Percentiles rank a stretch among this genome's conserved stretches.
These are phyloP conservation scores for Claviceps pazoutovae DNA, from an alignment of 2,329 filamentous ascomycete genomes.

Conservation along the genomic window DNA sequence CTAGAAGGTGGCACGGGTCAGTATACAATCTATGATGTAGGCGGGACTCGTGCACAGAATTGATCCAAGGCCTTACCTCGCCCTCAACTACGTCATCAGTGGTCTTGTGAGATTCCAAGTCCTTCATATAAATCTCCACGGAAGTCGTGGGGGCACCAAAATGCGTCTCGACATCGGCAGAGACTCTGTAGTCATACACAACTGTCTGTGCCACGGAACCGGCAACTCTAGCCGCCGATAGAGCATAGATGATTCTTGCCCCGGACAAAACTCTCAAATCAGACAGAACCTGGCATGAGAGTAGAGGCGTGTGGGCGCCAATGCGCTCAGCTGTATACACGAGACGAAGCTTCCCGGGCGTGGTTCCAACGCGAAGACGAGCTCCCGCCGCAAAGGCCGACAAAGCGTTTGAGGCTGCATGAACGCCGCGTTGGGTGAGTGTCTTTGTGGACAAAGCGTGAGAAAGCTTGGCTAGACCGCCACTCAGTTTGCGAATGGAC, in stretches of 20 bases:
- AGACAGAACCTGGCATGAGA: constrained; percentile 58
- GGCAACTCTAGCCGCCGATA: constrained; percentile 71
- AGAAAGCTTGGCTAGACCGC: constrained; percentile 50
- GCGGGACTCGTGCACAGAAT: not conserved
- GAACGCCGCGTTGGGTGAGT: constrained; percentile 55
- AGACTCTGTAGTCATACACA: constrained; percentile 69
- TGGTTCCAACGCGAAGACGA: constrained; percentile 43
- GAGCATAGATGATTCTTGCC: constrained; percentile 69
- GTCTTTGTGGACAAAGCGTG: constrained; percentile 60
- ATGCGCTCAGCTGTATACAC: constrained; percentile 66
- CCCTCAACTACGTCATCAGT: constrained; percentile 48
- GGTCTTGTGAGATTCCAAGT: constrained; percentile 45
- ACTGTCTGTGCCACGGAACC: constrained; percentile 81
- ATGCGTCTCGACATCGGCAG: constrained; percentile 34
- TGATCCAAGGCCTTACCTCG: constrained; percentile 36
- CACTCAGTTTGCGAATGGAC: constrained; percentile 43
- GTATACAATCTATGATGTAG: not conserved
- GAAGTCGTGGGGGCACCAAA: constrained; percentile 74
- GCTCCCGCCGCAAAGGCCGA: constrained; percentile 43
- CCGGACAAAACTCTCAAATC: constrained; percentile 72
- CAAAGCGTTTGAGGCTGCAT: constrained; percentile 41
- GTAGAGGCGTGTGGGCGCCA: constrained; percentile 44
- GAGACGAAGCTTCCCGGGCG: constrained; percentile 63
- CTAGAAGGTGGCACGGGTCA: constrained; percentile 22
- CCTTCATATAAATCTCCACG: constrained; percentile 62